Evolutionary conservation across 306 rosid genomes (phyloP), one percentile per base, ranked within the genome.

Genomic region (Castanospermum australe): DNA sequence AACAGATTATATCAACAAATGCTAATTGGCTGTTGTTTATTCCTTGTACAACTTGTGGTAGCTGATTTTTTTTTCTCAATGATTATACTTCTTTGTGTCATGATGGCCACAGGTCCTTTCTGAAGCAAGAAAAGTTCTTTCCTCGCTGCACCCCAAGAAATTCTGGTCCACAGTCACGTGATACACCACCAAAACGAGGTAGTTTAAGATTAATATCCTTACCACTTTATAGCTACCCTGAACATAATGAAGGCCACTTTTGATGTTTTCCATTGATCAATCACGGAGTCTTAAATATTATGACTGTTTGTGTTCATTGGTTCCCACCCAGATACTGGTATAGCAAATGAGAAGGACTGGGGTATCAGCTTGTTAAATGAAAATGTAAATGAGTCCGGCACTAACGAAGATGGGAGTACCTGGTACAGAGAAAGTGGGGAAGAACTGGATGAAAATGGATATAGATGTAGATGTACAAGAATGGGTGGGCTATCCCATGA

Each of bases 301-400:
- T 81, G 62, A 22, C 13, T 76, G 67, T 77, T 67, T 55, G 15
- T 86, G 75, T 73, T 79, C 81, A 41, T 33, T 11, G 73, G 50
- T 83, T 55, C 64, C 61, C 68, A 42, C 36, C 81, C 84, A 94
- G 97, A 92, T 84, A 94, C 99, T 61, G 97, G 97, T 38, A 94
- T 94, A 88, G 97, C 99, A 1, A 92, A 86, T 77, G 97, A 94
- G 92, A 86, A 94, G 88, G 99, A 94, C 80, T 94, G 97, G 99
- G 99, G 95, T 21, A 94, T 94, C 84, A 87, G 82, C 89, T 83
- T 94, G 87, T 79, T 91, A 57, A 94, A 77, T 51, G 97, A 92
- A 73, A 83, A 87, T 55, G 90, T 88, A 64, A 88, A 86, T 2
- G 97, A 92, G 86, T 80, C 99, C 0, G 99, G 97, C 10, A 94